Evolutionary conservation across 2,329 filamentous ascomycete species (phyloP).

Genomic region (Beauveria scarabaeidicola): DNA sequence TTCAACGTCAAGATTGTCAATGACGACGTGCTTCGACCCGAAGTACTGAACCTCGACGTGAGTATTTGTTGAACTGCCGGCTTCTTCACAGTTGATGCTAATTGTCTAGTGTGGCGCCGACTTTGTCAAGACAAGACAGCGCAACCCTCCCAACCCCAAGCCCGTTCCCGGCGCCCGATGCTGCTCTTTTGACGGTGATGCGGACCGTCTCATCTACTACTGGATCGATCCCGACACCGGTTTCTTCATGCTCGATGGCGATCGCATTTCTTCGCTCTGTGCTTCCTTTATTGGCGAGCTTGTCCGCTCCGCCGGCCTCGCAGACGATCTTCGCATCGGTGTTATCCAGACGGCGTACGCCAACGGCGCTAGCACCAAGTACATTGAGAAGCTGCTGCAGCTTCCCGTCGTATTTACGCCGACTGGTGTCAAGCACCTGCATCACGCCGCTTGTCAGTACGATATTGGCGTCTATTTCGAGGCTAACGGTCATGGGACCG

Average conservation of each 20-base stretch:
- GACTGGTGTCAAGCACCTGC: constrained; percentile 94
- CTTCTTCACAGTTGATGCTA: background rate
- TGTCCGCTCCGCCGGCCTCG: constrained; percentile 67
- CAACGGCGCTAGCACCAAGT: constrained; percentile 89
- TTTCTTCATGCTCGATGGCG: constrained; percentile 91
- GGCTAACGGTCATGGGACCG: constrained; percentile 94
- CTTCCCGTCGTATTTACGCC: constrained; percentile 88
- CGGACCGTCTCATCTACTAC: constrained; percentile 93
- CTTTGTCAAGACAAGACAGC: constrained; percentile 94
- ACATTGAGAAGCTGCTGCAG: constrained; percentile 78
- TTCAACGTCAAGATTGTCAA: constrained; percentile 84
- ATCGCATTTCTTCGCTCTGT: constrained; percentile 90
- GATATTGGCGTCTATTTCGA: constrained; percentile 98
- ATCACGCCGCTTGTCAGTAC: constrained; percentile 91
- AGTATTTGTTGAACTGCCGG: constrained; percentile 22
- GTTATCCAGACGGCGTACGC: constrained; percentile 97
- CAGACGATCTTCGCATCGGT: constrained; percentile 76
- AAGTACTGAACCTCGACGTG: constrained; percentile 82
- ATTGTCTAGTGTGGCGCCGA: constrained; percentile 73
- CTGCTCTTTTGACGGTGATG: constrained; percentile 90
- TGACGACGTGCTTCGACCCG: constrained; percentile 84
- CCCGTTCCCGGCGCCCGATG: constrained; percentile 67
- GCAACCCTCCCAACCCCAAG: constrained; percentile 75
- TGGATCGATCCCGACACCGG: constrained; percentile 73
- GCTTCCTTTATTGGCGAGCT: constrained; percentile 91